phyloP scores from a whole-genome alignment of 1,284 basidiomycete species.

The Retiboletus flavoniger region DNA sequence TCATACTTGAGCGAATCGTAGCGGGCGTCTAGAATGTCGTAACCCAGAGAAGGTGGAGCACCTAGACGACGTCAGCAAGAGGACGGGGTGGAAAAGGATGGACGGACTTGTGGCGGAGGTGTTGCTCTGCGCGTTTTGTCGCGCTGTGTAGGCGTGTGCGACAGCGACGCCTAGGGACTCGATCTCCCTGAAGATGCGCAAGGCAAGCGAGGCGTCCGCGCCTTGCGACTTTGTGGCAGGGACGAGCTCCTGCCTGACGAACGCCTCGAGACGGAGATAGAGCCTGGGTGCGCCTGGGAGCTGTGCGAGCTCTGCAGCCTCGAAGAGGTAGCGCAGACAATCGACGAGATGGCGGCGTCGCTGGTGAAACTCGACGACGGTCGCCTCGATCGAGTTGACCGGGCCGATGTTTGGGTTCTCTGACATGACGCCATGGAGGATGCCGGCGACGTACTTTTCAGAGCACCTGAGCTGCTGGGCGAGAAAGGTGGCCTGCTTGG shows the following conservation, averaged over 20 bases:
- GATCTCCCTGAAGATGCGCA: conserved; percentile 62
- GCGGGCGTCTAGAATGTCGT: conserved; percentile 62
- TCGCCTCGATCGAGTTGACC: conserved; percentile 57
- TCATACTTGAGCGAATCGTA: conserved; percentile 73
- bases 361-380: conserved; percentile 65
- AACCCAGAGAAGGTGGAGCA: conserved; percentile 50
- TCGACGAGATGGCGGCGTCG: conserved; percentile 67
- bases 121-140: conserved; percentile 61
- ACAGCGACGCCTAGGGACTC: conserved; percentile 56
- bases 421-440: conserved; percentile 64
- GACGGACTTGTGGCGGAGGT: conserved; percentile 55
- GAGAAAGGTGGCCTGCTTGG: conserved; percentile 71
- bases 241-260: conserved; percentile 54
- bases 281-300: conserved; percentile 42
- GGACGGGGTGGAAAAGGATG: no score
- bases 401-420: conserved; percentile 62
- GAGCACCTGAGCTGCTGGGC: conserved; percentile 75
- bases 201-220: conserved; percentile 44
- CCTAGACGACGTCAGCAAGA: conserved; percentile 32
- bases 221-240: conserved; percentile 33
- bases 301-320: conserved; percentile 43
- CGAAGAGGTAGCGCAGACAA: conserved; percentile 56
- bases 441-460: conserved; percentile 68
- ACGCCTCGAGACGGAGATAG: conserved; percentile 50
- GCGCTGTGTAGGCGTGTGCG: conserved; percentile 51